These are phyloP conservation scores for Umbelopsis sp. DNA, from an alignment of 371 early-diverging fungal species.

Conservation along the genomic window DNA sequence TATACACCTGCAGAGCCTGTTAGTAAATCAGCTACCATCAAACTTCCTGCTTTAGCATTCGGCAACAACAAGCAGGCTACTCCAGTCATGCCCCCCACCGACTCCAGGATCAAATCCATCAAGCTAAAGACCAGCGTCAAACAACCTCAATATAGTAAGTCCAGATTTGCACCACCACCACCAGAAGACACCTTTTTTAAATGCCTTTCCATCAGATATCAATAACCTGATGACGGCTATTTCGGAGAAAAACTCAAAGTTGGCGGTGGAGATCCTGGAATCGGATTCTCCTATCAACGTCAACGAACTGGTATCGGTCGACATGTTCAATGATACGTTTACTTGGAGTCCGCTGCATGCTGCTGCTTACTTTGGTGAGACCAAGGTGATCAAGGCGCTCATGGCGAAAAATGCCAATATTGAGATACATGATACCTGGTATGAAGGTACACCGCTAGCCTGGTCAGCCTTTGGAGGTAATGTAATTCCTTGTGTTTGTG, in stretches of 20 bases:
- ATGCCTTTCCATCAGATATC: not conserved
- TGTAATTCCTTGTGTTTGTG: not conserved
- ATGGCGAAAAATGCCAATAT: constrained; percentile 78
- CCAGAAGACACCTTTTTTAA: too few species aligned
- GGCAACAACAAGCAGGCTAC: constrained; percentile 22
- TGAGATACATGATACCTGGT: constrained; percentile 86
- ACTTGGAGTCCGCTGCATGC: constrained; percentile 92
- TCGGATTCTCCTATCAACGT: constrained; percentile 45
- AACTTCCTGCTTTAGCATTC: constrained; percentile 42
- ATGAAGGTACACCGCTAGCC: constrained; percentile 80
- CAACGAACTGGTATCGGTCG: constrained; percentile 58
- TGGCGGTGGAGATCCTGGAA: constrained; percentile 37
- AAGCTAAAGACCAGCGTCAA: constrained; percentile 44
- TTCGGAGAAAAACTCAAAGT: constrained; percentile 32
- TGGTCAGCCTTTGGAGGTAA: constrained; percentile 92
- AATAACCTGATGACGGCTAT: constrained; percentile 40
- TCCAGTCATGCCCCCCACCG: not conserved
- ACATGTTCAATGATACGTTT: constrained; percentile 68
- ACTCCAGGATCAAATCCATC: constrained; percentile 42
- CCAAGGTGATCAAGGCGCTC: constrained; percentile 66
- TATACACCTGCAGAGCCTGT: not conserved
- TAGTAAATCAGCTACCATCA: constrained; percentile 23
- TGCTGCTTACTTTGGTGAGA: constrained; percentile 80
- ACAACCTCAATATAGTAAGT: constrained; percentile 24
- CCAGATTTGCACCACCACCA: too few species aligned